Percentiles rank a stretch among this genome's conserved stretches.
Evolutionary conservation across 495 filamentous ascomycete species (phyloP).

Genomic region (Penicillium paxilli): DNA sequence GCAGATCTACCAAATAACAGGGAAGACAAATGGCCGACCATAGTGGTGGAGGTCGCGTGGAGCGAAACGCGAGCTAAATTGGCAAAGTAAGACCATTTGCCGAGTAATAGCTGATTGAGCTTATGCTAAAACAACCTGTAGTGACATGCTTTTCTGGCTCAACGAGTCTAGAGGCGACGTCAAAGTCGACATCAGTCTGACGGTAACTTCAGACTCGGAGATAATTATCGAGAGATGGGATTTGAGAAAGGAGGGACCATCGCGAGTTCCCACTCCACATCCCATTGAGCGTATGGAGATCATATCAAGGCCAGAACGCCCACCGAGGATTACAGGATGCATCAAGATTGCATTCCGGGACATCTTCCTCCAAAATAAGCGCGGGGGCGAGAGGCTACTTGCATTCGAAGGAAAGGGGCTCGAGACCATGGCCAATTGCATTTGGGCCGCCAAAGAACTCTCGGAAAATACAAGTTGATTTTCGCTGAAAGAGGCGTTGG

Average conservation of each 20-base stretch:
- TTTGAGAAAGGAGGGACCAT: background rate
- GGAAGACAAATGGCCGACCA: background rate
- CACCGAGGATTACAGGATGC: background rate
- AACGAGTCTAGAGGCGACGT: background rate
- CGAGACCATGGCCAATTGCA: background rate
- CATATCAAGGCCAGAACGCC: background rate
- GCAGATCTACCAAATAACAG: background rate
- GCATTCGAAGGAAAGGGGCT: background rate
- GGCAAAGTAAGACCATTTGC: background rate
- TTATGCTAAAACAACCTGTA: background rate
- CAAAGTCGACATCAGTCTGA: background rate
- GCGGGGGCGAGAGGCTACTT: background rate
- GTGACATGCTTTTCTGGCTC: background rate
- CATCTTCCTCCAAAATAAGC: background rate
- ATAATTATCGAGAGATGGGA: background rate
- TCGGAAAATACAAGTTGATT: no score
- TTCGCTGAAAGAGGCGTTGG: no score
- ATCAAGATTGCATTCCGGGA: background rate
- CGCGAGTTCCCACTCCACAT: background rate
- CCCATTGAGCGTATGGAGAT: background rate
- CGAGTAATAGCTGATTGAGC: background rate
- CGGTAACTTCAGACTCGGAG: background rate
- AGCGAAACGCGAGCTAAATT: background rate
- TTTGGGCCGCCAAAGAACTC: background rate
- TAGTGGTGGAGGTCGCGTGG: background rate